Conservation (phyloP, 148 eudicot genomes). For the Silene uniflora region DNA sequence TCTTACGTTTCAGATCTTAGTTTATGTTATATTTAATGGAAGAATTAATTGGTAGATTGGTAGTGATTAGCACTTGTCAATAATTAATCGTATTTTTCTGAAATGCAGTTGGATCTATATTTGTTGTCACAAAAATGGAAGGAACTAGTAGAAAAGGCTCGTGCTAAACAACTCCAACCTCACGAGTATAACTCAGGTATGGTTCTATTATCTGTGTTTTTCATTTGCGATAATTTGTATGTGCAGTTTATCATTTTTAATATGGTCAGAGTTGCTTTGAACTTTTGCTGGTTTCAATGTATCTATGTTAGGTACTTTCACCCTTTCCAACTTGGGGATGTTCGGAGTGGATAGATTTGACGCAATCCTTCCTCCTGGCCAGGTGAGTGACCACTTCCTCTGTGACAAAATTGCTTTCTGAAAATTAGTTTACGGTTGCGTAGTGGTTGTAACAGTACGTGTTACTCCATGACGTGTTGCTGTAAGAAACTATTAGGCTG, state of each 20-base stretch:
- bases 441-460: neutral
- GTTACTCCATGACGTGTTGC: constrained; percentile 7
- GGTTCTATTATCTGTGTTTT: constrained; percentile 4
- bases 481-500: neutral
- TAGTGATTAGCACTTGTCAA: neutral
- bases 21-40: too few relatives aligned
- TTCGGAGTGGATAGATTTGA: constrained; percentile 97
- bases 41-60: neutral
- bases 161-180: constrained; percentile 79
- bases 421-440: neutral
- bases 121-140: constrained; percentile 91
- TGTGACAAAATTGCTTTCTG: neutral
- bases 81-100: neutral
- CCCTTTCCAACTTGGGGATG: constrained; percentile 93
- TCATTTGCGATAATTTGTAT: neutral
- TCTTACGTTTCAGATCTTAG: neutral
- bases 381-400: constrained; percentile 46
- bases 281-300: constrained; percentile 11
- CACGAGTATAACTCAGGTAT: constrained; percentile 83
- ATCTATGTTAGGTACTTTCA: constrained; percentile 63
- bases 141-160: constrained; percentile 86
- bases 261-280: neutral
- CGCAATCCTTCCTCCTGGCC: constrained; percentile 99
- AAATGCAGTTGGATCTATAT: constrained; percentile 81
- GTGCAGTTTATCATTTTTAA: neutral